Conservation (phyloP, 305 asterid genomes). For the Plantago lanceolata region DNA sequence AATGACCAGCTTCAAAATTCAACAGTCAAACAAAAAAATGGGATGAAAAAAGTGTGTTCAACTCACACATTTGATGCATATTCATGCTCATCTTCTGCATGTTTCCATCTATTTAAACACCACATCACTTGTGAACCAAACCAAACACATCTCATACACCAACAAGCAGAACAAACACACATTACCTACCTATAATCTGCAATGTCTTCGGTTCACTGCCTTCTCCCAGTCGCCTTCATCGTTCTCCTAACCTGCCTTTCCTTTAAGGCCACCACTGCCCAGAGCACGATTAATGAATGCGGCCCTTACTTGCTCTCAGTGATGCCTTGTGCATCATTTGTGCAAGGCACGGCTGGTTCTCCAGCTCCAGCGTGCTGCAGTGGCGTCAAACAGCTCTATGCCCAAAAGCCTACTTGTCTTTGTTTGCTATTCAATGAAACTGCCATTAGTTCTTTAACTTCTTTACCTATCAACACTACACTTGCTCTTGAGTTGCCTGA, state of each 20-base stretch:
- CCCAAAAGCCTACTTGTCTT: slow-evolving; percentile 40
- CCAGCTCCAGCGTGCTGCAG: slow-evolving; percentile 54
- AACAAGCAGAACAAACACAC: slow-evolving; percentile 8
- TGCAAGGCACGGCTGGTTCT: slow-evolving; percentile 43
- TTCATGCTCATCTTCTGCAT: slow-evolving; percentile 36
- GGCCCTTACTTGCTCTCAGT: slow-evolving; percentile 42
- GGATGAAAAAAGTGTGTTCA: slow-evolving; percentile 11
- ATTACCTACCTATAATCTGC: slow-evolving; percentile 17
- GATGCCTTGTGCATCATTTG: slow-evolving; percentile 62
- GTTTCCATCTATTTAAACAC: slow-evolving; percentile 13
- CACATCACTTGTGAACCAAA: slow-evolving; percentile 12
- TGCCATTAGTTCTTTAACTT: slow-evolving; percentile 36
- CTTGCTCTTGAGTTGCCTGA: slow-evolving; percentile 61
- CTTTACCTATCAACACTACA: slow-evolving; percentile 53
- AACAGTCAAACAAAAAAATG: slow-evolving; percentile 13
- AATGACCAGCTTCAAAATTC: background rate
- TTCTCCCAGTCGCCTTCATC: slow-evolving; percentile 7
- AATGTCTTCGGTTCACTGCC: slow-evolving; percentile 23
- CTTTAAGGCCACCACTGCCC: slow-evolving; percentile 16
- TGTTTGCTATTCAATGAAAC: slow-evolving; percentile 54
- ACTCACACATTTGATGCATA: slow-evolving; percentile 28
- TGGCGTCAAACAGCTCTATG: slow-evolving; percentile 40
- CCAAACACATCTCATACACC: background rate
- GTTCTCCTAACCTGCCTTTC: slow-evolving; percentile 14
- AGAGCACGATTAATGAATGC: slow-evolving; percentile 37